Conservation (phyloP, 2,329 filamentous ascomycete genomes). For the Alternaria panax region DNA sequence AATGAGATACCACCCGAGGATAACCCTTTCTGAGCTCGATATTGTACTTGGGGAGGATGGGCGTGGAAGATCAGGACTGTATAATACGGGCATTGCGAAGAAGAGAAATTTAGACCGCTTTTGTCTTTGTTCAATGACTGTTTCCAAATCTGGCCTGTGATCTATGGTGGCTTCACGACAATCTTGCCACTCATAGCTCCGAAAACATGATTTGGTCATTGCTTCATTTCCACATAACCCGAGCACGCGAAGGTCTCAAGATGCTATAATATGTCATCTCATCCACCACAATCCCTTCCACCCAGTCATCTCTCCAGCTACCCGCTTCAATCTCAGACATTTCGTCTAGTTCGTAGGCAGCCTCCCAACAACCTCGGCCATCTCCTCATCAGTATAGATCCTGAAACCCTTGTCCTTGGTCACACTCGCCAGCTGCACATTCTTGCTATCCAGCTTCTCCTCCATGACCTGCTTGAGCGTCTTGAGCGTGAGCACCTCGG, state of each 20-base stretch:
- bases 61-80: constrained; percentile 6
- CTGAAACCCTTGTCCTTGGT: constrained; percentile 98
- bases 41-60: background rate
- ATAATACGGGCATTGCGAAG: constrained; percentile 6
- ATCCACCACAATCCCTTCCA: background rate
- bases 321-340: background rate
- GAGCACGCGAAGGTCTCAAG: constrained; percentile 22
- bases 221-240: constrained; percentile 38
- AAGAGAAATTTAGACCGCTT: background rate
- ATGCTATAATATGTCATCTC: constrained; percentile 16
- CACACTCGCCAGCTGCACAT: constrained; percentile 96
- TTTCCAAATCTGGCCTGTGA: too few relatives aligned
- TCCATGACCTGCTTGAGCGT: constrained; percentile 99
- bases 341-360: constrained; percentile 61
- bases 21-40: constrained; percentile 60
- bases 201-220: constrained; percentile 23
- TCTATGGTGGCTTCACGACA: too few relatives aligned
- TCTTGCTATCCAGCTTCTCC: constrained; percentile 98
- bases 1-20: constrained; percentile 68
- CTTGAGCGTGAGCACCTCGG: constrained; percentile 94
- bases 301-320: too few relatives aligned
- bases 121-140: background rate
- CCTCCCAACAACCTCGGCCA: constrained; percentile 89
- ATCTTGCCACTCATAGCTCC: background rate
- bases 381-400: constrained; percentile 98